Base-by-base conservation (phyloP, 177 flowering plant species). In the Tripterygium wilfordii region DNA sequence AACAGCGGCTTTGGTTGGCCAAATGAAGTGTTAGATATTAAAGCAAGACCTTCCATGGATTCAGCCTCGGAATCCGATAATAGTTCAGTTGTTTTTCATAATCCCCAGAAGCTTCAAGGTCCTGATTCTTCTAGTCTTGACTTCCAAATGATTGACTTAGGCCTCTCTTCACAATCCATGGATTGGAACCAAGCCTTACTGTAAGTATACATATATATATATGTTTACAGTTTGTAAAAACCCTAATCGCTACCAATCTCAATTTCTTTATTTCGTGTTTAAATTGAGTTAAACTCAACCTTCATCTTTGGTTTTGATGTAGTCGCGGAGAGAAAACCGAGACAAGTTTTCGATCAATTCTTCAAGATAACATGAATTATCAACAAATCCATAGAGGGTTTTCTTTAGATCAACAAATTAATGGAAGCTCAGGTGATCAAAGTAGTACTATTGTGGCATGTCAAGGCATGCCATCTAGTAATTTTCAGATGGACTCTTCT, bases 111-210 rank as follows among this genome's bases (percentile, higher is more conserved):
- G 57, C 64, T 55, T 1, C 70, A 69, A 46, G 52, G 25, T 4
- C 32, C 65, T 18, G 64, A 59, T 40, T 57, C 63, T 8, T 36
- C 39, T 8, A 49, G 53, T 53, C 61, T 81, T 1, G 64, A 68
- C 48, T 56, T 85, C 61, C 89, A 81, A 22, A 67, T 76, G 76
- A 77, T 75, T 74, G 79, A 79, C 17, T 74, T 78, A 40, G 78
- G 88, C 15, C 83, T 80, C 39, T 68, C 88, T 7, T 59, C 75
- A 1, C 78, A 65, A 45, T 32, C 72, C 33, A 56, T 73, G 47
- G 88, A 83, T 46, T 83, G 97, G 97, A 78, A 73, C 63, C 89
- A 79, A 60, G 40, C 79, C 36, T 45, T 83, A 41, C 61, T 79
- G 95, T 85, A 74, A 79, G 86, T 70, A 7, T 8, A 25, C 1